Conservation (phyloP, 164 flowering plant genomes). For the Aristolochia californica region DNA sequence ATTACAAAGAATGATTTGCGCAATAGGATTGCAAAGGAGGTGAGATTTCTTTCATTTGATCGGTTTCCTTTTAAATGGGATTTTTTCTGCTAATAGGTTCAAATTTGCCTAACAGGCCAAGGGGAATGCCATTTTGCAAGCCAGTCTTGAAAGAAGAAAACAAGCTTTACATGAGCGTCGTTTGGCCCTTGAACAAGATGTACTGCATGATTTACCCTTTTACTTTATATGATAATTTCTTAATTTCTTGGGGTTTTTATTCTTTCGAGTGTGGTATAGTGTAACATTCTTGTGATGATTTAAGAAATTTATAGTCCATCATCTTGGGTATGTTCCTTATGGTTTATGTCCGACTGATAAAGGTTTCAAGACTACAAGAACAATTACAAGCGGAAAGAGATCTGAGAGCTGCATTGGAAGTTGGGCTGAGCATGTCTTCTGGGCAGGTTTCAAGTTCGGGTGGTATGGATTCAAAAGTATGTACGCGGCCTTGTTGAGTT, state of each 20-base stretch:
- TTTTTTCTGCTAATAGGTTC: slow-evolving; percentile 9
- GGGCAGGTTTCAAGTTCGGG: slow-evolving; percentile 66
- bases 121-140: slow-evolving; percentile 94
- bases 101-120: slow-evolving; percentile 49
- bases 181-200: slow-evolving; percentile 99
- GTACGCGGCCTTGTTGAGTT: slow-evolving; percentile 9
- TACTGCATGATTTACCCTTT: slow-evolving; percentile 16
- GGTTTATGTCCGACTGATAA: background rate
- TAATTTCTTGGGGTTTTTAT: background rate
- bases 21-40: slow-evolving; percentile 96
- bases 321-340: too few species aligned
- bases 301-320: background rate
- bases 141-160: slow-evolving; percentile 96
- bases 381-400: slow-evolving; percentile 99
- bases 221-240: background rate
- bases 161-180: slow-evolving; percentile 99
- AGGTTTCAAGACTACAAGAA: slow-evolving; percentile 96
- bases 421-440: slow-evolving; percentile 93
- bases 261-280: background rate
- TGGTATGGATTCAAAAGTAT: slow-evolving; percentile 93
- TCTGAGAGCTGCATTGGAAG: slow-evolving; percentile 93
- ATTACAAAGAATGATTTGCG: slow-evolving; percentile 85
- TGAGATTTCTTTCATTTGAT: slow-evolving; percentile 13
- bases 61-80: background rate
- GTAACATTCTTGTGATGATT: background rate